phyloP scores from a whole-genome alignment of 2,329 filamentous ascomycete species.

The Colletotrichum kahawae region DNA sequence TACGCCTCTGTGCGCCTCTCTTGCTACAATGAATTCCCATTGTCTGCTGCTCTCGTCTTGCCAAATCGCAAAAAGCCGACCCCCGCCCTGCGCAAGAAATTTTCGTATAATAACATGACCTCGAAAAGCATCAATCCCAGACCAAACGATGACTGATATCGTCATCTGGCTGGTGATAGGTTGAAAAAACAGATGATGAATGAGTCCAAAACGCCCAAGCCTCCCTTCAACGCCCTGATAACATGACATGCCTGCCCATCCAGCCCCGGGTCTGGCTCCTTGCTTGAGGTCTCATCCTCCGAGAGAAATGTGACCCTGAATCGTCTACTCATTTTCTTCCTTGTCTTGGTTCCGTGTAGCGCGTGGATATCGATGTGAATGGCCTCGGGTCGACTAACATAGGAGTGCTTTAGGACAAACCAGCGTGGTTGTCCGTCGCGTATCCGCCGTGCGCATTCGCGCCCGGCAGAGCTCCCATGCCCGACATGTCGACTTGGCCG shows the following conservation, averaged over 20 bases:
- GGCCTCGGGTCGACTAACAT: not conserved
- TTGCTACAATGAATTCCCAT: not conserved
- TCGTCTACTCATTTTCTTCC: not conserved
- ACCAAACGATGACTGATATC: not conserved
- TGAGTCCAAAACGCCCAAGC: slow-evolving; percentile 10
- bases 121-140: not conserved
- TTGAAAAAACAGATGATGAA: not conserved
- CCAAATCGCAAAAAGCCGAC: not conserved
- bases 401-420: not conserved
- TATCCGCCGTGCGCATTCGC: not conserved
- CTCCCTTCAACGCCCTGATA: slow-evolving; percentile 16
- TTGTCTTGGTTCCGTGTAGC: not conserved
- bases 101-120: not conserved
- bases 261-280: not conserved
- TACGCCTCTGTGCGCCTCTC: not conserved
- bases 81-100: not conserved
- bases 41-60: not conserved
- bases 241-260: slow-evolving; percentile 5
- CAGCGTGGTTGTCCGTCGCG: not conserved
- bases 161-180: not conserved
- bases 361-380: not conserved
- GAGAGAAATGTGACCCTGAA: not conserved
- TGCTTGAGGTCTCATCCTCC: not conserved
- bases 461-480: not conserved
- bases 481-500: slow-evolving; percentile 10